These are phyloP conservation scores for Calendula officinalis DNA, from an alignment of 129 eudicot species.

Conservation along the genomic window DNA sequence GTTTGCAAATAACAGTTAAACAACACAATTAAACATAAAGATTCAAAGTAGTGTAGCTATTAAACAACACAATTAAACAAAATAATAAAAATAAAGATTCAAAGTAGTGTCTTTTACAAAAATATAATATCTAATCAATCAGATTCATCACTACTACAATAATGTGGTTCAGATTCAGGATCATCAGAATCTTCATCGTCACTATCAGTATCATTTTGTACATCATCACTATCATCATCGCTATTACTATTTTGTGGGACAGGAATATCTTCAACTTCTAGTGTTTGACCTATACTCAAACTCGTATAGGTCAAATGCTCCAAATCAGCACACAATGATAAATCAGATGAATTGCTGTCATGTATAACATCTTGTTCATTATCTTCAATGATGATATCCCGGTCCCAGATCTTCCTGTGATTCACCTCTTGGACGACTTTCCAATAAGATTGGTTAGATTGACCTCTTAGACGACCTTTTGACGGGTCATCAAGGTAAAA, in stretches of 20 bases:
- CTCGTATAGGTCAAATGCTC: not conserved
- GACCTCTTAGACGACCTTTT: too few species aligned
- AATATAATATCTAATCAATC: not conserved
- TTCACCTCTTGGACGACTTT: not conserved
- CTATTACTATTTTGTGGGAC: not conserved
- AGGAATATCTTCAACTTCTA: not conserved
- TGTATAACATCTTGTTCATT: not conserved
- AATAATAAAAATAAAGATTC: too few species aligned
- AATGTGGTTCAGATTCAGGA: not conserved
- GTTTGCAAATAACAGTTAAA: too few species aligned
- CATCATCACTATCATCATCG: not conserved
- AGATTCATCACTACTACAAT: not conserved
- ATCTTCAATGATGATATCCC: not conserved
- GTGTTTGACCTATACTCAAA: not conserved
- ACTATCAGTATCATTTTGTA: not conserved
- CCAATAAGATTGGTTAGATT: too few species aligned
- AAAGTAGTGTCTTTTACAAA: not conserved
- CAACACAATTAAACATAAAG: too few species aligned
- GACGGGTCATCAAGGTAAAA: conserved; percentile 2
- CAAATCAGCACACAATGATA: not conserved
- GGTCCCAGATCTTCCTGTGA: not conserved
- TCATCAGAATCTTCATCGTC: not conserved
- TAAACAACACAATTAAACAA: not conserved
- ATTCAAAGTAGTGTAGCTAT: too few species aligned
- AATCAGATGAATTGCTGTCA: not conserved